A percentile compares a stretch with the other conserved stretches of the same genome.
These are phyloP conservation scores for Mucuna pruriens DNA, from an alignment of 306 rosid species.

Conservation along the genomic window DNA sequence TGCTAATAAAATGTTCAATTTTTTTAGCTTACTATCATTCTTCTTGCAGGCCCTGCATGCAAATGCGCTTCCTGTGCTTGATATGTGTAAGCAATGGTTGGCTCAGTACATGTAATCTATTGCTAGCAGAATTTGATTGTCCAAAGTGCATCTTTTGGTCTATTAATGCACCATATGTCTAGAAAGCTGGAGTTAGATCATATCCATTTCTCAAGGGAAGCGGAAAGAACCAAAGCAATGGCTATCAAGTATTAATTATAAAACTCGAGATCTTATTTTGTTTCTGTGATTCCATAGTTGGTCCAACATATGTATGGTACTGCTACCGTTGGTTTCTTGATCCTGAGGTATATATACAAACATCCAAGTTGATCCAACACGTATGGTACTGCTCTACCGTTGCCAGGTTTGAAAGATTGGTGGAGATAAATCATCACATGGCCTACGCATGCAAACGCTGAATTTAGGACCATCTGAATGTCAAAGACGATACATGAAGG, in stretches of 20 bases:
- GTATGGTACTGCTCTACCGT: conserved; percentile 17
- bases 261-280: conserved; percentile 17
- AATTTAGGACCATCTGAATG: conserved; percentile 32
- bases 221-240: conserved; percentile 11
- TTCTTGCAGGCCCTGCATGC: conserved; percentile 93
- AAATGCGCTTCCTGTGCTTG: conserved; percentile 96
- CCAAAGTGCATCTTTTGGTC: conserved; percentile 31
- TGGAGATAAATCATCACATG: conserved; percentile 13
- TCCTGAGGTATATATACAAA: conserved; percentile 35
- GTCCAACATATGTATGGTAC: too few relatives aligned
- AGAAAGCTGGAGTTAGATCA: conserved; percentile 28
- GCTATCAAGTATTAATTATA: background rate
- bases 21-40: conserved; percentile 25
- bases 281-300: conserved; percentile 16
- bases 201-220: conserved; percentile 23
- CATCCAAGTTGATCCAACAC: conserved; percentile 30
- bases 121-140: conserved; percentile 34
- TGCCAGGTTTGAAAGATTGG: conserved; percentile 28
- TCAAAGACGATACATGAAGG: background rate
- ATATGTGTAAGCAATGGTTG: conserved; percentile 99
- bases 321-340: conserved; percentile 26
- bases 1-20: conserved; percentile 21
- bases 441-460: conserved; percentile 15
- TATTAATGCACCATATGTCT: conserved; percentile 22
- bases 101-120: conserved; percentile 83